Evolutionary conservation across 257 asterid genomes (phyloP).

Genomic region (Solanum appendiculatum): DNA sequence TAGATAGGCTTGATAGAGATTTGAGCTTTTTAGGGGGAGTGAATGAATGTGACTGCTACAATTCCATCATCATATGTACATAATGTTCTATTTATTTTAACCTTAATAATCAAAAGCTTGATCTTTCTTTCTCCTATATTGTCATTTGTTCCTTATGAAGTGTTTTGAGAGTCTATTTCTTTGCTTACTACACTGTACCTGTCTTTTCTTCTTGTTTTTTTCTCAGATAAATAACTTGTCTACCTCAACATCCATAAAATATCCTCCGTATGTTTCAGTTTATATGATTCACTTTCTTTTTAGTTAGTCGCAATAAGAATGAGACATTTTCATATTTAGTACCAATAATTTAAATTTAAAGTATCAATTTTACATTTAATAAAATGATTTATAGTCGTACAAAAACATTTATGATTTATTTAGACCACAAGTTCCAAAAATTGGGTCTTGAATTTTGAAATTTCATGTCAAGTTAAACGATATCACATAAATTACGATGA

Average conservation of each 20-base stretch:
- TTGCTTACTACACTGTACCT: not conserved
- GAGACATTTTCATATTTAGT: no score
- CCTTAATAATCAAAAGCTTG: not conserved
- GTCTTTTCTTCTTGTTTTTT: not conserved
- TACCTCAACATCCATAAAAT: not conserved
- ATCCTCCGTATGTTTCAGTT: not conserved
- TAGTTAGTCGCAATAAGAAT: not conserved
- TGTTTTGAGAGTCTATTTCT: not conserved
- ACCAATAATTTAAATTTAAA: not conserved
- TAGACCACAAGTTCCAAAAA: no score
- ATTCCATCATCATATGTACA: not conserved
- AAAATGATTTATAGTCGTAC: no score
- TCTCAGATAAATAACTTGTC: not conserved
- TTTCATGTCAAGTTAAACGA: no score
- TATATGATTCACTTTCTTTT: no score
- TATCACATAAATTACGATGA: no score
- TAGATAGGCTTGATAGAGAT: not conserved
- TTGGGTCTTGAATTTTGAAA: no score
- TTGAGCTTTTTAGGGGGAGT: not conserved
- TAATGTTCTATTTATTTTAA: not conserved
- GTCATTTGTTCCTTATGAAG: not conserved
- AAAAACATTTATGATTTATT: no score
- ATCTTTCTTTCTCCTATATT: not conserved
- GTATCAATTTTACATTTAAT: no score
- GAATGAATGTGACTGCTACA: not conserved